A percentile compares a stretch with the other conserved stretches of the same genome.
Evolutionary conservation across 495 filamentous ascomycete species (phyloP).

Genomic region (Parmelia sp.): DNA sequence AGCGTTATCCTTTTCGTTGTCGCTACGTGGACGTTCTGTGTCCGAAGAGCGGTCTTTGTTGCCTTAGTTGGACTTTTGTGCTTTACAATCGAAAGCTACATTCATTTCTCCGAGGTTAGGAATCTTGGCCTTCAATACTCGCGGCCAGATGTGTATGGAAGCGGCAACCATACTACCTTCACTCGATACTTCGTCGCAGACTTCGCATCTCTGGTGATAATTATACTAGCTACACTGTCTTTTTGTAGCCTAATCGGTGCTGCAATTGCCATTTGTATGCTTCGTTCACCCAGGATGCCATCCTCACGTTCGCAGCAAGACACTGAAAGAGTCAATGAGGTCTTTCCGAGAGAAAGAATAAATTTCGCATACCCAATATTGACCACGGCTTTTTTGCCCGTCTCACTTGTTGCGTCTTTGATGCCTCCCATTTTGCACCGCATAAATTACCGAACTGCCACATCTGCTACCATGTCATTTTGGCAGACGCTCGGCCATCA

Average conservation of each 20-base stretch:
- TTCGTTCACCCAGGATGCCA: neutral
- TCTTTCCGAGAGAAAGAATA: neutral
- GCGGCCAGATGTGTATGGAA: neutral
- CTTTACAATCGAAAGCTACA: constrained; percentile 13
- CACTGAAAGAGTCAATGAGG: constrained; percentile 1
- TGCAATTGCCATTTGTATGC: neutral
- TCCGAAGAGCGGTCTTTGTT: constrained; percentile 5
- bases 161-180: neutral
- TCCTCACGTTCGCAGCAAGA: neutral
- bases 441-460: neutral
- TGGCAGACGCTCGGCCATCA: neutral
- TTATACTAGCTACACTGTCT: neutral
- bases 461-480: neutral
- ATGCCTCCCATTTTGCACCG: neutral
- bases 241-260: neutral
- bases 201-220: neutral
- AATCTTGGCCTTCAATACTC: neutral
- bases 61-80: constrained; percentile 17
- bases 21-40: constrained; percentile 5
- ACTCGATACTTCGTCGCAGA: neutral
- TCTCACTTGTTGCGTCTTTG: neutral
- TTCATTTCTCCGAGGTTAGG: constrained; percentile 2
- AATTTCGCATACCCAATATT: neutral
- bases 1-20: constrained; percentile 10
- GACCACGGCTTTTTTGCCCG: neutral